Conservation (phyloP, 345 rosid species). For the Euphorbia pulcherrima region DNA sequence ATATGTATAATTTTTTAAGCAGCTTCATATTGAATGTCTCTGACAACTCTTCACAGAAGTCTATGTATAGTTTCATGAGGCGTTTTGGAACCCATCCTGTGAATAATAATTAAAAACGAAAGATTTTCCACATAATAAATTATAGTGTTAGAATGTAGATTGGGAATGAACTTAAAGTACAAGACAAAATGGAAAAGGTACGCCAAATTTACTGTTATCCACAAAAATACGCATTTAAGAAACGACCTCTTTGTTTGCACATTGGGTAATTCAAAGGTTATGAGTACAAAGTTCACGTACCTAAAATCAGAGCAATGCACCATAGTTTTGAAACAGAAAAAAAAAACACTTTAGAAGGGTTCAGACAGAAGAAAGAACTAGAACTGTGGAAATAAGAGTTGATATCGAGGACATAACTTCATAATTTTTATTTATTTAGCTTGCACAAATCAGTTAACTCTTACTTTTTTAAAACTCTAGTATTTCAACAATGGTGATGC, state of each 20-base stretch:
- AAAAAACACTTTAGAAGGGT: not conserved
- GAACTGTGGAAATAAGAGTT: not conserved
- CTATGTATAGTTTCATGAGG: conserved; percentile 76
- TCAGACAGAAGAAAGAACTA: not conserved
- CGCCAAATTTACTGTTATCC: not conserved
- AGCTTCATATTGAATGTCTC: conserved; percentile 77
- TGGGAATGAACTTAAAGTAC: not conserved
- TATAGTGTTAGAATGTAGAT: not conserved
- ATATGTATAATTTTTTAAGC: conserved; percentile 69
- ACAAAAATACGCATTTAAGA: not conserved
- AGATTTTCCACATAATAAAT: not conserved
- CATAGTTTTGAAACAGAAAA: not conserved
- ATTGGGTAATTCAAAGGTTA: conserved; percentile 2
- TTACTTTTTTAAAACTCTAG: not conserved
- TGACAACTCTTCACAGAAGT: conserved; percentile 58
- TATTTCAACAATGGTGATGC: not conserved
- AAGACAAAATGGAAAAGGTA: not conserved
- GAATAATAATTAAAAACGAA: conserved; percentile 13
- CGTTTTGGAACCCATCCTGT: conserved; percentile 96
- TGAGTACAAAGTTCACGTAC: not conserved
- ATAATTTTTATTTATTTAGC: not conserved
- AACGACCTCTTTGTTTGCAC: not conserved
- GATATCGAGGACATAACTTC: not conserved
- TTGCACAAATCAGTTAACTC: not conserved
- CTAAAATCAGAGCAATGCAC: not conserved